Evolutionary conservation across 78 protist genomes (phyloP), one percentile per base, ranked within the genome.

Genomic region (Chrysochromulina parva): DNA sequence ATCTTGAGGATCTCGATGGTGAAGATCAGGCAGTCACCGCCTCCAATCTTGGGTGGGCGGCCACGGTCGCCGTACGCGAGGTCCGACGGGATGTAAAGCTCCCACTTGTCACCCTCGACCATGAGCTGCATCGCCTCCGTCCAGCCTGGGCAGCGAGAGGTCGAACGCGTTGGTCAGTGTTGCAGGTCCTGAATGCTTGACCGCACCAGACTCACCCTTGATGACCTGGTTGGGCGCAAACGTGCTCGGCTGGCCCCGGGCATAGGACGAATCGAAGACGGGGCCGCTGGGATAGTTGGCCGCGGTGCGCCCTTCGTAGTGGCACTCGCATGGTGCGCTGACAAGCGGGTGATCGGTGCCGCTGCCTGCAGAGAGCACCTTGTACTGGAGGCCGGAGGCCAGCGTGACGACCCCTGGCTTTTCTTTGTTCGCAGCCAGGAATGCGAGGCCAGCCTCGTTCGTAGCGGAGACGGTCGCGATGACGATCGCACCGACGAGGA

Each of bases 61-160:
- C 28, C 47, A 1, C 84, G 55, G 11, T 47, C 84, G 55, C 84
- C 84, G n/a, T 74, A 74, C 53, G 81, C 54, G 9, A 47, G 62
- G 28, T 85, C 89, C 1, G 60, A 13, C 14, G 86, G 86, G 19
- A 89, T 11, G 80, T 20, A 73, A 3, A 93, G 60, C 88, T 89
- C 85, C 92, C 92, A 88, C 73, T 76, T 76, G 90, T 93, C 94
- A 14, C 94, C 94, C 87, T 80, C 90, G 22, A 24, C 52, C 94
- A 92, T 92, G 58, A 88, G 91, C 92, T 87, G 92, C 90, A 93
- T 67, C 59, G 92, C 94, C 78, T 92, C 92, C 6, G 88, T 78
- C 91, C 91, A 89, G 38, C 91, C 91, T 38, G 14, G 38, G 38
- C 38, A 38, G 38, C 38, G 38, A 38, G 38, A 38, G 38, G 38